These are phyloP conservation scores for Blastobotrys arbuscula DNA, from an alignment of 1,139 yeast species.

Conservation along the genomic window DNA sequence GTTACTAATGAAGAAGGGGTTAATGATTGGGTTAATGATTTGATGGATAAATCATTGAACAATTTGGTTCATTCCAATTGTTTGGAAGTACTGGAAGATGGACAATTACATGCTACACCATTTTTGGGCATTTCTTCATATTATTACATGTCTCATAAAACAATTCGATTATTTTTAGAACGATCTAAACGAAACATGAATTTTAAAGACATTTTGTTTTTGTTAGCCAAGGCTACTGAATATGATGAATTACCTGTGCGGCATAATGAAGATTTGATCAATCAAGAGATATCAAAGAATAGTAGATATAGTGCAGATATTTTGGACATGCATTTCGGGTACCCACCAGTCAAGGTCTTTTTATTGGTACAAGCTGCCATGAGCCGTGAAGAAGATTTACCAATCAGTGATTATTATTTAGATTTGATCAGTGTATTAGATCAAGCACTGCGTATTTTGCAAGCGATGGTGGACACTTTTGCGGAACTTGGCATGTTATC, in stretches of 20 bases:
- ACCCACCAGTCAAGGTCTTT: slow-evolving; percentile 91
- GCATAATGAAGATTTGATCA: slow-evolving; percentile 91
- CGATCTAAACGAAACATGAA: slow-evolving; percentile 47
- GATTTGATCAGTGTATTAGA: slow-evolving; percentile 92
- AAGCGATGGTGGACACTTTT: slow-evolving; percentile 86
- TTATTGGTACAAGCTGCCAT: slow-evolving; percentile 82
- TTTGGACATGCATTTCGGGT: slow-evolving; percentile 69
- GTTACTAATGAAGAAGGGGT: slow-evolving; percentile 57
- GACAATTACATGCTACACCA: slow-evolving; percentile 60
- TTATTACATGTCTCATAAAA: slow-evolving; percentile 88
- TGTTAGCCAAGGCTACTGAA: slow-evolving; percentile 77
- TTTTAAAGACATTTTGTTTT: slow-evolving; percentile 64
- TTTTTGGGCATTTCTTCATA: slow-evolving; percentile 82
- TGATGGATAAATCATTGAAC: slow-evolving; percentile 66
- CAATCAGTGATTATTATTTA: slow-evolving; percentile 92
- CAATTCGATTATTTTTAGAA: slow-evolving; percentile 62
- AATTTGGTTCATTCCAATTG: slow-evolving; percentile 72
- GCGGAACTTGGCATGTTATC: slow-evolving; percentile 73
- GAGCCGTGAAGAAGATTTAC: slow-evolving; percentile 69
- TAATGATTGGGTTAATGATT: slow-evolving; percentile 51
- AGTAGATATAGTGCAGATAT: slow-evolving; percentile 61
- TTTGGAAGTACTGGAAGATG: slow-evolving; percentile 48
- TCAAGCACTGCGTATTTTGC: slow-evolving; percentile 88
- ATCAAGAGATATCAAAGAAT: slow-evolving; percentile 79
- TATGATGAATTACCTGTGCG: slow-evolving; percentile 91